Evolutionary conservation across 1,284 basidiomycete genomes (phyloP), one percentile per base, ranked within the genome.

Genomic region (Rhodotorula sp.): DNA sequence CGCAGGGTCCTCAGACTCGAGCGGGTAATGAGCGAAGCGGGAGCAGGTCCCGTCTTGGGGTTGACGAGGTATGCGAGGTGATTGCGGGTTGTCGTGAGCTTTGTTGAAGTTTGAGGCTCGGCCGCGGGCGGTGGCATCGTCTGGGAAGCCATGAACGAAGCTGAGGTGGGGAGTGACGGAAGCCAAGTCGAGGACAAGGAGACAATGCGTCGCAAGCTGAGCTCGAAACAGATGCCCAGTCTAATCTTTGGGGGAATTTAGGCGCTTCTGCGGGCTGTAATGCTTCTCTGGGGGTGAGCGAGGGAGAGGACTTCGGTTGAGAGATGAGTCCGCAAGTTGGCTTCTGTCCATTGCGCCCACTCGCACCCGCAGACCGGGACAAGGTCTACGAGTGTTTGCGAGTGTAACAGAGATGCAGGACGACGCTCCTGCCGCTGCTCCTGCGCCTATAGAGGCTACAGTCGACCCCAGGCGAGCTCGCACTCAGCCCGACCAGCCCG

Each of bases 61-160:
- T 82, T 75, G 17, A 79, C 78, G 48, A 84, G 78, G 72, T 81
- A 84, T 16, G 72, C 66, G 14, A 81, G 64, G 62, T 82, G 82
- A n/a, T 77, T 23, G 44, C 66, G 62, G 8, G 71, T 61, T 23
- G 27, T 41, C 23, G 52, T 2, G 7, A 63, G 53, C 48, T n/a
- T 41, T 1, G 60, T 41, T 8, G 34, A 23, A 7, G 19, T 4
- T 2, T 21, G 13, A 12, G 46, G 34, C 34, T 34, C 56, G 14
- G 12, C 56, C 14, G 56, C 21, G 10, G 56, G 21, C 2, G 56
- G 21, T 4, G n/a, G 14, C 0, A 25, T 16, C 14, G 27, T 17
- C 25, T 13, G 13, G 25, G 53, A 54, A 1, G 53, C 53, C 53
- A 54, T 54, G 17, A 25, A 1, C 17, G 16, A 7, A 42, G 12